Conservation (phyloP, 2,329 filamentous ascomycete species). For the Colletotrichum gigasporum region DNA sequence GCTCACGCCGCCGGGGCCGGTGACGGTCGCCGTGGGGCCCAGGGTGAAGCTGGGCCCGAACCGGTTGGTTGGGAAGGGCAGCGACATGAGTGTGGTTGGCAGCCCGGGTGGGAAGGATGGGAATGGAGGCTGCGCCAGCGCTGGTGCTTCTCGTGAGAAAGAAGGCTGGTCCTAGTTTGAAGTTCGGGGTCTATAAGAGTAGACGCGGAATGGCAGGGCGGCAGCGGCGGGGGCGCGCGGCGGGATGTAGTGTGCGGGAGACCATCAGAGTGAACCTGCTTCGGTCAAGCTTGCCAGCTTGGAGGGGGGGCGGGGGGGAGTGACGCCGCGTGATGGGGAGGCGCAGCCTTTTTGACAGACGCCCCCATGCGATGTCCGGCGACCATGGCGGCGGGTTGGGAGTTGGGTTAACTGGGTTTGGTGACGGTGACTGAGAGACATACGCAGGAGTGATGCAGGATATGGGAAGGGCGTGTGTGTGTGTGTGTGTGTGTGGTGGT, state of each 20-base stretch:
- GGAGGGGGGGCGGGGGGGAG: no score
- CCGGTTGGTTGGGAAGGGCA: constrained; percentile 24
- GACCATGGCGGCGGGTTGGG: constrained; percentile 29
- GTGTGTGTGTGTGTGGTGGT: background rate
- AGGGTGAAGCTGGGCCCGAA: constrained; percentile 27
- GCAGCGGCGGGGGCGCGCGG: no score
- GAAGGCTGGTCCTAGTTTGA: background rate
- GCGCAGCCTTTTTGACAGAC: constrained; percentile 31
- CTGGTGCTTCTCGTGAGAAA: no score
- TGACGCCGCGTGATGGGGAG: constrained; percentile 8
- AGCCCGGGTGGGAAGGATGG: constrained; percentile 4
- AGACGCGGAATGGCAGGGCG: no score
- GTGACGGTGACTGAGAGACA: background rate
- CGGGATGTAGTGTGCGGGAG: no score
- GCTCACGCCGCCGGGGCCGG: constrained; percentile 1
- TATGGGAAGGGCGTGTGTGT: background rate
- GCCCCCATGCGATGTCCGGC: constrained; percentile 26
- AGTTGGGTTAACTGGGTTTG: background rate
- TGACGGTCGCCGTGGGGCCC: constrained; percentile 12
- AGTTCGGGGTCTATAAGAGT: constrained; percentile 12
- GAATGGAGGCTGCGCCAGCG: constrained; percentile 28
- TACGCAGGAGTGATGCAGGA: constrained; percentile 1
- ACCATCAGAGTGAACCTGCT: constrained; percentile 20
- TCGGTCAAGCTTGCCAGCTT: no score
- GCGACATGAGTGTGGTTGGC: constrained; percentile 11